Base-by-base conservation (phyloP, 2,329 filamentous ascomycete species). In the Pestalotiopsis sp. region DNA sequence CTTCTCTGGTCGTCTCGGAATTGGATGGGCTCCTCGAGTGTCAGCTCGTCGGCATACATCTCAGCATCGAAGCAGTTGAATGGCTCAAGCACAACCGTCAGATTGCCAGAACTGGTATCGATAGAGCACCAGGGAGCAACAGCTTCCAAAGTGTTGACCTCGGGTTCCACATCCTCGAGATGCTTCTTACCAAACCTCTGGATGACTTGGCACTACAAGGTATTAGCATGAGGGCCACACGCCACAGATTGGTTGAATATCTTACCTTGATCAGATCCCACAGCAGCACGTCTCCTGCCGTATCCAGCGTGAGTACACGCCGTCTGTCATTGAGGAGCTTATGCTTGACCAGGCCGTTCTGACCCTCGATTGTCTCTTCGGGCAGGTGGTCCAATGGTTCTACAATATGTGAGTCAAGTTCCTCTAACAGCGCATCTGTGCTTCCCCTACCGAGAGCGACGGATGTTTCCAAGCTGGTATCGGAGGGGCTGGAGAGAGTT, bases 1-100 rank as follows among this genome's bases (percentile, higher is more conserved):
- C 93, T 97, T 81, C 96, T 89, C 81, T 98, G 95, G 74, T 99
- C 96, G 74, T 98, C 95, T 67, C 92, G 86, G 75, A 97, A 97
- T 13, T 94, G 91, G 20, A 92, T 84, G n/a, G 88, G 83, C 70
- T 94, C 91, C 11, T 92, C 87, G 66, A 95, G 73, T 55, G 90
- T 84, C 44, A 97, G 82, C 79, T 98, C 94, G 77, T 99, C 96
- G 1, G 94, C 95, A 77, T 99, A 99, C 79, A 97, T 92, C 76
- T 99, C 96, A 17, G 94, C 96, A 79, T 99, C 96, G 73, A 99
- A 99, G 78, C 94, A 98, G 73, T 97, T 97, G 75, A 96, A 97
- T 55, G 94, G 93, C 76, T 99, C 96, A 20, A 99, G 80, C 20
- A 97, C 91, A 3, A 98, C 95, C 2, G 94, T 95, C 66, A 99